A percentile compares a stretch with the other conserved stretches of the same genome.
Evolutionary conservation across 2,329 filamentous ascomycete genomes (phyloP).

Genomic region (Fusarium ambrosium): DNA sequence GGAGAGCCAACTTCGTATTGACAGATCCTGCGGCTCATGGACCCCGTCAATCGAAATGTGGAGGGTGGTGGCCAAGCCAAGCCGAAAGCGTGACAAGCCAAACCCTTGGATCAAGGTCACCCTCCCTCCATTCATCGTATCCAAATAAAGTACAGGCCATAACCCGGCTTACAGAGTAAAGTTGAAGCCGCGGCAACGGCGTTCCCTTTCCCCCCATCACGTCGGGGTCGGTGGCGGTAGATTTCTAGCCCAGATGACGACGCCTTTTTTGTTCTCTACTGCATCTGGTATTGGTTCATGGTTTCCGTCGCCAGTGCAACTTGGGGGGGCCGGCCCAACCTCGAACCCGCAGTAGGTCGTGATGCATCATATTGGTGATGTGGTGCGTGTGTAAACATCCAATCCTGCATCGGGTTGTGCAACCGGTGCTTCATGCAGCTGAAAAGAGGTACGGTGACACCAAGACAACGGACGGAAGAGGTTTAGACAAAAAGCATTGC

Average conservation of each 20-base stretch:
- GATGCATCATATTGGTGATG: not conserved
- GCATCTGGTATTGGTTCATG: conserved; percentile 5
- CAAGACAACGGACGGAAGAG: not conserved
- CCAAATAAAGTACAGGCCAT: conserved; percentile 27
- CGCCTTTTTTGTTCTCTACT: conserved; percentile 3
- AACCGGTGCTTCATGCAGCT: not conserved
- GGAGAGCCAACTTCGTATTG: not conserved
- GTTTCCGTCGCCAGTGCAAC: not conserved
- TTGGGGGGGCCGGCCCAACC: not conserved
- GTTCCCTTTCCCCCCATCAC: not conserved
- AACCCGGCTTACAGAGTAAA: not conserved
- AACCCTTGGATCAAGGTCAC: conserved; percentile 5
- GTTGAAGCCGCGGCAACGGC: conserved; percentile 8
- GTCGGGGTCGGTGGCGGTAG: conserved; percentile 1
- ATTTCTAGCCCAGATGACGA: conserved; percentile 12
- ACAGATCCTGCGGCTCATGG: not conserved
- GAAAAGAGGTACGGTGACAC: not conserved
- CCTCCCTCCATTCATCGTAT: conserved; percentile 20
- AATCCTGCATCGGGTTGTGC: not conserved
- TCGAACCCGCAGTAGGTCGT: not conserved
- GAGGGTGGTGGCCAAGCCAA: conserved; percentile 16
- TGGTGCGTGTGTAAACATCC: not conserved
- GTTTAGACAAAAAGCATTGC: not conserved
- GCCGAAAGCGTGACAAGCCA: not conserved
- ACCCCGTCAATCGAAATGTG: not conserved